Conservation (phyloP, 345 rosid species). For the Punica granatum region DNA sequence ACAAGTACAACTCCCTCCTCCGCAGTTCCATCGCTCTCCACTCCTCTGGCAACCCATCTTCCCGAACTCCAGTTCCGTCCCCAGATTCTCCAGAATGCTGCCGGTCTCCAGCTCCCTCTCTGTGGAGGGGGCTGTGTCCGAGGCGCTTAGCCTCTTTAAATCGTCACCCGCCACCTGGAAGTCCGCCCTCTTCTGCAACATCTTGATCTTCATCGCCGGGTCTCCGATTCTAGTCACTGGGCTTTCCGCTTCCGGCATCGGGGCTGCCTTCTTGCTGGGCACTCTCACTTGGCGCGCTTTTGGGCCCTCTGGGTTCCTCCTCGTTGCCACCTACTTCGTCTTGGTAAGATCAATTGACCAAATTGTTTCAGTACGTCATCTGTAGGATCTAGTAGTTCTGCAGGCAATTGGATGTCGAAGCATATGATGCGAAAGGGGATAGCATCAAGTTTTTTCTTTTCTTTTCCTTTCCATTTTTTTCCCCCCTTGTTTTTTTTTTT, state of each 20-base stretch:
- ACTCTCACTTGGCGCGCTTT: conserved; percentile 97
- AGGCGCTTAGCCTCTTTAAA: conserved; percentile 45
- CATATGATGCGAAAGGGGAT: background rate
- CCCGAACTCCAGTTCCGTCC: background rate
- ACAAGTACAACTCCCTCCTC: background rate
- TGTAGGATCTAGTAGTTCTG: background rate
- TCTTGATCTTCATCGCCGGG: conserved; percentile 62
- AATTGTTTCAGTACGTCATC: background rate
- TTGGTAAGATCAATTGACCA: conserved; percentile 19
- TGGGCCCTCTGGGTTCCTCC: conserved; percentile 73
- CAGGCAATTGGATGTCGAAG: background rate
- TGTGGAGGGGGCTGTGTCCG: conserved; percentile 28
- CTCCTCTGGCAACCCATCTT: background rate
- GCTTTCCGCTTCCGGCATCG: conserved; percentile 66
- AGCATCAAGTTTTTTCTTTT: background rate
- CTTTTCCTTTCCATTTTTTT: too few relatives aligned
- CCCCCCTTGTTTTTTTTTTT: background rate
- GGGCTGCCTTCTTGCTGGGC: conserved; percentile 81
- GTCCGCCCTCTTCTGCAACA: conserved; percentile 70
- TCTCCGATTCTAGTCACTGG: conserved; percentile 76
- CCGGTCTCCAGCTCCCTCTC: background rate
- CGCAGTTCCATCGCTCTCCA: background rate
- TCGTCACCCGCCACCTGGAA: conserved; percentile 70
- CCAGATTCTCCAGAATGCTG: background rate
- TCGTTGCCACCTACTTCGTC: conserved; percentile 73